Evolutionary conservation across 2,329 filamentous ascomycete genomes (phyloP).

Genomic region (Neopestalotiopsis clavispora): DNA sequence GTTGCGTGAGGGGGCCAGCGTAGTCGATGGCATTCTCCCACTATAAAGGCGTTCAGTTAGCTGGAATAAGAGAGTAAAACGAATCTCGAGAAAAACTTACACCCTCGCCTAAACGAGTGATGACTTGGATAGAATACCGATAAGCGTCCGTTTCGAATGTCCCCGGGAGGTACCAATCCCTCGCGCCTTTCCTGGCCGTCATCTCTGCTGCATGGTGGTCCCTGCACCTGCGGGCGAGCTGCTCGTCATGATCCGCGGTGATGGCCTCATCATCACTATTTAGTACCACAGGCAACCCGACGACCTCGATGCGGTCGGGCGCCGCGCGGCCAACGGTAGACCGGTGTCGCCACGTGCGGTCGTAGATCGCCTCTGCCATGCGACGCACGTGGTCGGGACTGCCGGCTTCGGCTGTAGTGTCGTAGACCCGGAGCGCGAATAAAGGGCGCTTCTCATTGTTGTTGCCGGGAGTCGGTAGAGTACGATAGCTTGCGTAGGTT

Average conservation of each 20-base stretch:
- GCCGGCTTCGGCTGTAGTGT: neutral
- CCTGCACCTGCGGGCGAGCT: neutral
- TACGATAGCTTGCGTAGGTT: neutral
- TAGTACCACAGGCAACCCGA: neutral
- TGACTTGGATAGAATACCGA: neutral
- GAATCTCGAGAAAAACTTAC: neutral
- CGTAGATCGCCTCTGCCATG: neutral
- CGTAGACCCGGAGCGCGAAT: neutral
- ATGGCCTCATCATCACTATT: neutral
- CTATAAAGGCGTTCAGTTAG: neutral
- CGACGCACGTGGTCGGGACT: neutral
- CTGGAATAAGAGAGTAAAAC: neutral
- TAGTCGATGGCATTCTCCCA: neutral
- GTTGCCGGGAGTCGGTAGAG: too few relatives aligned
- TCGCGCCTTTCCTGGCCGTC: neutral
- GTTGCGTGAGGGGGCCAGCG: neutral
- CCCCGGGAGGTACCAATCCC: neutral
- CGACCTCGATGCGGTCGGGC: neutral
- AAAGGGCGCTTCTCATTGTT: neutral
- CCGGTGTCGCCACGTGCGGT: neutral
- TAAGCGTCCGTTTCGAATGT: neutral
- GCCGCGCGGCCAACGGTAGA: neutral
- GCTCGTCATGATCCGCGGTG: neutral
- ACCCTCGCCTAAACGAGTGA: neutral
- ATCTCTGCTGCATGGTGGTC: neutral